Evolutionary conservation across 805 yeast genomes (phyloP).

Genomic region (Metschnikowia noctiluminum): DNA sequence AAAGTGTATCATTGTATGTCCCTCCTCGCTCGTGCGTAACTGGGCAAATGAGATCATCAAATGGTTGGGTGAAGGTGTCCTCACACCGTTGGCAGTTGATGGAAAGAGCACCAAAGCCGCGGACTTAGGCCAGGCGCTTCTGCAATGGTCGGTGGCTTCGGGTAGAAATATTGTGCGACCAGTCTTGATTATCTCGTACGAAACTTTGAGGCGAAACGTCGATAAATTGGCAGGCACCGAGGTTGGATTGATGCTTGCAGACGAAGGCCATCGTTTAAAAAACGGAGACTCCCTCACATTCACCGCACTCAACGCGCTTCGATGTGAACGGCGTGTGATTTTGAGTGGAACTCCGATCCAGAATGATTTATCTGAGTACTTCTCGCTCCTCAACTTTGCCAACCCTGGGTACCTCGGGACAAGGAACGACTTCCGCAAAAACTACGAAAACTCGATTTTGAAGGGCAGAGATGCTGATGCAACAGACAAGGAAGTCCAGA

Average conservation of each 20-base stretch:
- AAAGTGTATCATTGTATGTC: constrained; percentile 91
- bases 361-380: constrained; percentile 91
- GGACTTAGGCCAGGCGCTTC: constrained; percentile 65
- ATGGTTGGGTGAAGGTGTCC: constrained; percentile 92
- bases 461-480: constrained; percentile 89
- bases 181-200: constrained; percentile 89
- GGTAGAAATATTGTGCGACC: constrained; percentile 92
- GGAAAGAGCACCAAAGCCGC: constrained; percentile 77
- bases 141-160: constrained; percentile 81
- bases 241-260: constrained; percentile 70
- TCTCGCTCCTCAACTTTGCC: constrained; percentile 84
- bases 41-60: constrained; percentile 97
- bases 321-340: constrained; percentile 85
- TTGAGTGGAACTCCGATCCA: constrained; percentile 97
- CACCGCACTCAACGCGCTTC: constrained; percentile 77
- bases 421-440: constrained; percentile 75
- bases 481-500: constrained; percentile 66
- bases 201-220: constrained; percentile 83
- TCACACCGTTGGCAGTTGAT: constrained; percentile 87
- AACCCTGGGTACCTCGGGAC: constrained; percentile 92
- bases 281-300: constrained; percentile 90
- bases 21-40: constrained; percentile 86
- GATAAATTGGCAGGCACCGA: constrained; percentile 70
- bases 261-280: constrained; percentile 43
- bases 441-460: constrained; percentile 76